Evolutionary conservation across 1,284 basidiomycete species (phyloP).

Genomic region (Agaricales sp.): DNA sequence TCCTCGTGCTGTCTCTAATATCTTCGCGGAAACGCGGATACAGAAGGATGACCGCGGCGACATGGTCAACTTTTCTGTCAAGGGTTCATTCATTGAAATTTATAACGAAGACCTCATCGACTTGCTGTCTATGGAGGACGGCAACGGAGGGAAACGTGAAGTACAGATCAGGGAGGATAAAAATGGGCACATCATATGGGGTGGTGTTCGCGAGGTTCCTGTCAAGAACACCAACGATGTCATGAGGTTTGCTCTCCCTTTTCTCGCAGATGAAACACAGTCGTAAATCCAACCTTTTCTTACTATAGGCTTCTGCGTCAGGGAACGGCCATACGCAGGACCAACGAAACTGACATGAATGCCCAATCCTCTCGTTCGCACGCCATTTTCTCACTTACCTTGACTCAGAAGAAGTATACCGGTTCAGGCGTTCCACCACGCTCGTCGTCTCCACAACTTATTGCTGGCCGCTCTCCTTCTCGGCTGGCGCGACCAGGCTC

Average conservation of each 20-base stretch:
- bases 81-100: conserved; percentile 90
- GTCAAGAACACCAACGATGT: conserved; percentile 82
- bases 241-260: conserved; percentile 61
- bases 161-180: conserved; percentile 97
- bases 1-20: conserved; percentile 87
- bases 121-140: conserved; percentile 66
- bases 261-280: conserved; percentile 6
- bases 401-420: conserved; percentile 78
- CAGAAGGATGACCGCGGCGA: conserved; percentile 66
- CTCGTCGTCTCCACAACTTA: conserved; percentile 65
- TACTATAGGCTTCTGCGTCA: conserved; percentile 62
- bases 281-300: conserved; percentile 9
- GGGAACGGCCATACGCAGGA: conserved; percentile 84
- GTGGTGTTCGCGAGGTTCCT: conserved; percentile 83
- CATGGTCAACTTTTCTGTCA: conserved; percentile 65
- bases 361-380: conserved; percentile 96
- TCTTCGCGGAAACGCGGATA: conserved; percentile 74
- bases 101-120: conserved; percentile 98
- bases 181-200: conserved; percentile 95
- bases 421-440: conserved; percentile 59
- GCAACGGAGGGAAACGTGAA: conserved; percentile 55
- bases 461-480: conserved; percentile 64
- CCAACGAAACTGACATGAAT: conserved; percentile 98
- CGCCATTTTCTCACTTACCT: conserved; percentile 95
- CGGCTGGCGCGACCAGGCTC: conserved; percentile 71